Base-by-base conservation (phyloP, 108 stramenopile genomes). In the Pseudonitzschia pungens region DNA sequence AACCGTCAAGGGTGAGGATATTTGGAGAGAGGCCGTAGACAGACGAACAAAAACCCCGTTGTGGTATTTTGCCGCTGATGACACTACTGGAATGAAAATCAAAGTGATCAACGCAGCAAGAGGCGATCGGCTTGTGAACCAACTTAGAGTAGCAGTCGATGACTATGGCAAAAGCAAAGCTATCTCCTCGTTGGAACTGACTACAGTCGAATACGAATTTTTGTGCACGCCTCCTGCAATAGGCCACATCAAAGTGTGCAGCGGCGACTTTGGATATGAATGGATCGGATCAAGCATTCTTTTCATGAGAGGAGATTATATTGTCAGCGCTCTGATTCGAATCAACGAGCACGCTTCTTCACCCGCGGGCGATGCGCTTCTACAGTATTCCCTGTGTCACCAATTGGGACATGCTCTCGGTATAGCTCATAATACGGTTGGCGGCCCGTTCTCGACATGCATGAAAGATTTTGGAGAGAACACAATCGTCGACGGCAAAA, bases 201-300 rank as follows among this genome's bases (percentile, higher is more conserved):
- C 66, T 16, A 67, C 21, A 26, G 66, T 67, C 26, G 40, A 36
- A 6, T 48, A 67, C 16, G 45, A 67, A 29, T 22, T 50, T 24
- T 29, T 67, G 24, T 67, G 66, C 66, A 10, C 43, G 26, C 66
- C 66, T 20, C 45, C 45, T 7, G 45, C 1, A 16, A 62, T 62
- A 33, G 66, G 66, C 15, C 22, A 50, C 24, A 67, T 67, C 18
- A 67, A 67, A 55, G 32, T 53, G 52, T 69, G 69, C 53, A 69
- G 54, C 22, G 69, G 69, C 33, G 51, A 41, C 28, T 69, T 55
- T 69, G 69, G 69, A 9, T 27, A 27, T 12, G 69, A 69, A 5
- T 69, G 33, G 69, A 50, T 55, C 14, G 69, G 69, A 53, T 41
- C 32, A 5, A 67, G 41, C 18, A 67, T 67, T 11, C 24, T 67